These are phyloP conservation scores for Cladochytrium replicatum DNA, from an alignment of 192 early-diverging fungal species.

Conservation along the genomic window DNA sequence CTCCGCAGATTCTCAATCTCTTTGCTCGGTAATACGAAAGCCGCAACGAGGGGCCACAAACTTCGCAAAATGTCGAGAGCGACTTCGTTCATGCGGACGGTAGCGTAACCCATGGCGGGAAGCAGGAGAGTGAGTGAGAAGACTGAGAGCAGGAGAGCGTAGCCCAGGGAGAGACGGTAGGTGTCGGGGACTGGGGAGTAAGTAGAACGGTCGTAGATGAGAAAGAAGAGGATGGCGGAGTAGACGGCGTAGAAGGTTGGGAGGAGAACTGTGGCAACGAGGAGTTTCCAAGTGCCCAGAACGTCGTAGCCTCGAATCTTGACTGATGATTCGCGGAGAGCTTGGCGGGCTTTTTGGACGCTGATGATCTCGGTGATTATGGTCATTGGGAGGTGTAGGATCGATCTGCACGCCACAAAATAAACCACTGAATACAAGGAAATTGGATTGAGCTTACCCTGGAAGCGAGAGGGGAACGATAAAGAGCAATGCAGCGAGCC, in stretches of 20 bases:
- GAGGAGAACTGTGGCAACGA: background rate
- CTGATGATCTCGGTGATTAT: background rate
- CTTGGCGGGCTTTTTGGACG: background rate
- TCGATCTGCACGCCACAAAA: background rate
- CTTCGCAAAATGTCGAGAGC: background rate
- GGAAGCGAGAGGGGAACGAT: background rate
- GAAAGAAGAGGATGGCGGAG: background rate
- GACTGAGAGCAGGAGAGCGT: background rate
- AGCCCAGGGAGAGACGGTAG: background rate
- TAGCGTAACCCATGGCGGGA: background rate
- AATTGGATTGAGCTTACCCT: background rate
- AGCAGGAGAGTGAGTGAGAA: background rate
- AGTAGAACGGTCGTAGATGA: background rate
- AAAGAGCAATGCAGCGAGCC: background rate
- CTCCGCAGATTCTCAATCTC: background rate
- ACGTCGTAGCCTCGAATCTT: background rate
- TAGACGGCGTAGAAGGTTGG: background rate
- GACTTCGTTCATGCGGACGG: background rate
- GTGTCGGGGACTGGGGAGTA: background rate
- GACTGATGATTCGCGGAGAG: background rate
- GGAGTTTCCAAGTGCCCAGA: background rate
- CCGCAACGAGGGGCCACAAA: background rate
- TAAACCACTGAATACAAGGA: background rate
- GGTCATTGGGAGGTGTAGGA: background rate
- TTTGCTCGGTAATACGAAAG: background rate